Evolutionary conservation across 1,139 yeast species (phyloP), one percentile per base, ranked within the genome.

Genomic region (Pichia norvegensis): DNA sequence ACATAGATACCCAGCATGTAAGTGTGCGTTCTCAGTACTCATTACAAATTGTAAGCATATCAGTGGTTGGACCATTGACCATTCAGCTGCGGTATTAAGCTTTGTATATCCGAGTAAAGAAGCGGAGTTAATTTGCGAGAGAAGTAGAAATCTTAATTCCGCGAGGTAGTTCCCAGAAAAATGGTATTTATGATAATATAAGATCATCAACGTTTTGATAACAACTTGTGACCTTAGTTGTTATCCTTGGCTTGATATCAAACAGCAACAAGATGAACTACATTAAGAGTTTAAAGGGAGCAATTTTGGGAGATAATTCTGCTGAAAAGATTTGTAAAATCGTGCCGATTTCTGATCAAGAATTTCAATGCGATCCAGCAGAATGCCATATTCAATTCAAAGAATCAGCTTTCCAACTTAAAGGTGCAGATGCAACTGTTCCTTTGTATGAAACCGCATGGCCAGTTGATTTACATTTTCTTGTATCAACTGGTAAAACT

Each of bases 401-500:
- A 2, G 55, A 67, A 19, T 52, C 55, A 4, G 72, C 81, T 8
- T 65, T 86, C 50, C 73, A 73, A 50, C 66, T 82, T 33, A 81
- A 79, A 9, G 64, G 65, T 10, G 76, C 67, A 9, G 64, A 67
- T 29, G 17, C 47, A 29, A 23, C 16, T 8, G 64, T 58, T 7
- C 73, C 79, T 7, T 69, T 92, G 33, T 87, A 85, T 78, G 79
- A 84, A 47, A 71, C 88, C 4, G 79, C 95, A 1, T 74, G 74
- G 53, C 79, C 84, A 2, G 79, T 78, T 48, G 82, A 79, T 7
- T 59, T 83, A 21, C 97, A 90, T 55, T 67, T 87, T 29, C 65
- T 88, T 19, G 80, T 90, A 0, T 81, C 95, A 2, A 87, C 97
- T 0, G 95, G 94, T 14, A 79, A 81, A 55, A 62, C 76, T 1